Percentiles rank a stretch among this genome's conserved stretches.
phyloP scores from a whole-genome alignment of 2,329 filamentous ascomycete species.

The Paraphaeosphaeria sporulosa region DNA sequence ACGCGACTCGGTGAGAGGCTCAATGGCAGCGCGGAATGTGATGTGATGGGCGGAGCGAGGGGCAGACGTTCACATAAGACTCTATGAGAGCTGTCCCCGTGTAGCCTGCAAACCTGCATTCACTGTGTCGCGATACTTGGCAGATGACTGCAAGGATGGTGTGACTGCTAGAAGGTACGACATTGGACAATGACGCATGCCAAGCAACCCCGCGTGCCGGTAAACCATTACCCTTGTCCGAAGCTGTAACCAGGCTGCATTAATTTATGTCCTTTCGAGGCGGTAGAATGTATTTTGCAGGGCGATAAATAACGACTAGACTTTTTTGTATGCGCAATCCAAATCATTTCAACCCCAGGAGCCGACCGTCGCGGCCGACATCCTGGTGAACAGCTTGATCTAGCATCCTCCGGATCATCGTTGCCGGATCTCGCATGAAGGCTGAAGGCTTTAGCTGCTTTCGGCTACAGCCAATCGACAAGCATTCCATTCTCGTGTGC shows the following conservation, averaged over 20 bases:
- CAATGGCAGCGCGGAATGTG: neutral
- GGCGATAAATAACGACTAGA: neutral
- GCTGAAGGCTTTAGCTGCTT: neutral
- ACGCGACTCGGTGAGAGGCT: neutral
- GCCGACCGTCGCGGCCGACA: neutral
- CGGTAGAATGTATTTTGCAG: neutral
- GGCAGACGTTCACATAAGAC: constrained; percentile 14
- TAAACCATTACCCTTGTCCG: constrained; percentile 2
- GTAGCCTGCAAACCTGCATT: constrained; percentile 6
- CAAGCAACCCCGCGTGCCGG: constrained; percentile 16
- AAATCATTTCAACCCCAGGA: neutral
- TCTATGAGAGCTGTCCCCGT: constrained; percentile 9
- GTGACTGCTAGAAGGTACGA: constrained; percentile 1
- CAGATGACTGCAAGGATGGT: constrained; percentile 3
- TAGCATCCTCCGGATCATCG: constrained; percentile 5
- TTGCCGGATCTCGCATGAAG: constrained; percentile 4
- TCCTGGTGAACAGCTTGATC: neutral
- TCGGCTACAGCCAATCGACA: neutral
- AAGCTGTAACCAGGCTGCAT: neutral
- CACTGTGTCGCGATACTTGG: constrained; percentile 7
- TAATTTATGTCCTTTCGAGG: neutral
- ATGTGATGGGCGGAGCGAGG: neutral
- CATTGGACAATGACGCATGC: constrained; percentile 19
- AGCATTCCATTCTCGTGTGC: neutral
- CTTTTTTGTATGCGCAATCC: neutral